phyloP scores from a whole-genome alignment of 805 yeast genomes.

The Candida montana region DNA sequence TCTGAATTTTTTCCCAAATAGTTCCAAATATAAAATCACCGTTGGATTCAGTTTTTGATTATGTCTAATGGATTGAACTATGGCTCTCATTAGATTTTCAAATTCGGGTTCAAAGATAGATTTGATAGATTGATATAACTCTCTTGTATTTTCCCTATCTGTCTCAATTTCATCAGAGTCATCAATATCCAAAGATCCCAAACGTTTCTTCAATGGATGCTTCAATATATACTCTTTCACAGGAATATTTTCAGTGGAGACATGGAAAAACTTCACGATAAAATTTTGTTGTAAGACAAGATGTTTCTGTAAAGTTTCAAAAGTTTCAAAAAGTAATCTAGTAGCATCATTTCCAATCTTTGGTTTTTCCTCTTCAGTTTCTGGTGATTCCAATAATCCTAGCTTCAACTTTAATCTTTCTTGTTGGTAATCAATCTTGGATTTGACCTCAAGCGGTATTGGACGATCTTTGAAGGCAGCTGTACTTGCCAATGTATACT shows the following conservation, averaged over 20 bases:
- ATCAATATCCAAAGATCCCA: conserved; percentile 25
- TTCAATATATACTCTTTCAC: conserved; percentile 28
- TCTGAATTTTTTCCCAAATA: conserved; percentile 30
- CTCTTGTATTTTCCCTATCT: conserved; percentile 43
- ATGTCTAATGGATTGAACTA: conserved; percentile 31
- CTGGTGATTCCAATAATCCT: conserved; percentile 12
- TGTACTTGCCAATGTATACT: conserved; percentile 15
- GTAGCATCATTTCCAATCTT: conserved; percentile 1
- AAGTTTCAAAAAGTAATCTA: conserved; percentile 11
- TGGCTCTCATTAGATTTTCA: conserved; percentile 25
- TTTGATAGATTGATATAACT: conserved; percentile 39
- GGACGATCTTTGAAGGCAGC: conserved; percentile 10
- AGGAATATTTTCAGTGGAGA: conserved; percentile 28
- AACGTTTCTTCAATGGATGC: conserved; percentile 30
- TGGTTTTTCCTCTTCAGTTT: conserved; percentile 5
- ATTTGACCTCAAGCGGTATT: conserved; percentile 1
- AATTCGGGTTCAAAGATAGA: conserved; percentile 37
- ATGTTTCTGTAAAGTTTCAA: conserved; percentile 32
- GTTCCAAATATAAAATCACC: conserved; percentile 38
- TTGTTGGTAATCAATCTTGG: conserved; percentile 11
- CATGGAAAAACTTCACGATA: conserved; percentile 37
- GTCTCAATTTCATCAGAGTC: conserved; percentile 35
- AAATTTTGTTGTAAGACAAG: conserved; percentile 36
- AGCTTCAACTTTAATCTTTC: conserved; percentile 17
- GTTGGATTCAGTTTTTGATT: conserved; percentile 39